phyloP scores from a whole-genome alignment of 345 rosid species.

The Salix arbutifolia region DNA sequence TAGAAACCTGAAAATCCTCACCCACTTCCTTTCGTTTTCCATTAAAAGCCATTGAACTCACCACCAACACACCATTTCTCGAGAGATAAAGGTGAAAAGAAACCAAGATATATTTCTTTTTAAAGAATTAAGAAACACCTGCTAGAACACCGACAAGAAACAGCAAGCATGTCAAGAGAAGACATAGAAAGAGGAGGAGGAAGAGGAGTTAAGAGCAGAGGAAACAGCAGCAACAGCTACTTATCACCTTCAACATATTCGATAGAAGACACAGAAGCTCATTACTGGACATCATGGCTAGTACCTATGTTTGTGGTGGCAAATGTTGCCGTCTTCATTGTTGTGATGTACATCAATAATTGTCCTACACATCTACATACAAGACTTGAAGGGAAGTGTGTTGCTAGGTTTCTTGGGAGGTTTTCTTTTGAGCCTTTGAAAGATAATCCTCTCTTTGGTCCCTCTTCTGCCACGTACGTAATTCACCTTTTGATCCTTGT shows the following conservation, averaged over 20 bases:
- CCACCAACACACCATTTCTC: background rate
- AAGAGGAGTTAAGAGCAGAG: conserved; percentile 19
- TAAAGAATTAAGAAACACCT: background rate
- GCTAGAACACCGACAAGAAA: background rate
- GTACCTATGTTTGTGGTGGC: conserved; percentile 29
- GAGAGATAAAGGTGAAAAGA: background rate
- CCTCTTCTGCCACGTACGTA: conserved; percentile 29
- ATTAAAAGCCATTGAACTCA: conserved; percentile 14
- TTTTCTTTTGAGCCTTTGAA: conserved; percentile 28
- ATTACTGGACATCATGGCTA: conserved; percentile 28
- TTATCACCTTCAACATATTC: conserved; percentile 32
- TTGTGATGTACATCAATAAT: conserved; percentile 22
- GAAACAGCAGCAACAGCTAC: background rate
- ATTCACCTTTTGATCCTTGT: background rate
- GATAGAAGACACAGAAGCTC: conserved; percentile 41
- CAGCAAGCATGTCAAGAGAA: conserved; percentile 22
- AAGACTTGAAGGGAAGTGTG: conserved; percentile 19
- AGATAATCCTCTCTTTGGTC: conserved; percentile 33
- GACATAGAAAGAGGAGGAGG: conserved; percentile 37
- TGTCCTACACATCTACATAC: conserved; percentile 26
- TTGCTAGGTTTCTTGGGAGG: conserved; percentile 27
- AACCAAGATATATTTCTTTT: background rate
- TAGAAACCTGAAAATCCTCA: background rate
- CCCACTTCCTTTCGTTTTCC: conserved; percentile 2
- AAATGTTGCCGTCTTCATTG: conserved; percentile 17